Evolutionary conservation across 257 asterid species (phyloP).

Genomic region (Solanum neorickii): DNA sequence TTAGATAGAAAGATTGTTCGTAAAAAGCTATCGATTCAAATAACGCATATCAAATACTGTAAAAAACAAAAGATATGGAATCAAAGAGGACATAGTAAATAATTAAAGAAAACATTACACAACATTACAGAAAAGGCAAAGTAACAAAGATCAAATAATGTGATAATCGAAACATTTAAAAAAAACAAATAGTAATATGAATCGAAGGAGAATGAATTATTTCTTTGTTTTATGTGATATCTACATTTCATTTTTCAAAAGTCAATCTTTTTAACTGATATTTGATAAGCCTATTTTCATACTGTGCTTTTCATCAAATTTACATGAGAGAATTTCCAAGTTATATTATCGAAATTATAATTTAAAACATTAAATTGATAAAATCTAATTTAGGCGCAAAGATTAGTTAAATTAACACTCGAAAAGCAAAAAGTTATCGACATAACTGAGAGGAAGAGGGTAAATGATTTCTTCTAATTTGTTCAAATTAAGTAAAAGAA

Average conservation of each 20-base stretch:
- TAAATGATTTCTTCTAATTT: neutral
- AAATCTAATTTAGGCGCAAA: neutral
- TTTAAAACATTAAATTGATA: neutral
- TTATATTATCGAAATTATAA: neutral
- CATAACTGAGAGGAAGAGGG: neutral
- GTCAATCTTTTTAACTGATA: neutral
- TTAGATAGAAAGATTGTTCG: neutral
- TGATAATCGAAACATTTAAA: neutral
- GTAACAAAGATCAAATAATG: neutral
- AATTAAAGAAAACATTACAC: neutral
- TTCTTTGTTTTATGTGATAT: neutral
- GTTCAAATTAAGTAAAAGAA: neutral
- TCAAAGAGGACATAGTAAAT: neutral
- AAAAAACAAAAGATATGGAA: neutral
- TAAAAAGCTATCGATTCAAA: neutral
- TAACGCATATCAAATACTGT: neutral
- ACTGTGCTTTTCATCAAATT: neutral
- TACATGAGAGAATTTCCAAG: neutral
- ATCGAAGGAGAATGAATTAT: neutral
- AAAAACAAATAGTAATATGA: neutral
- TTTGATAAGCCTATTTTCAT: neutral
- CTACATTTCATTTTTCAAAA: neutral
- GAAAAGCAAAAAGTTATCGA: neutral
- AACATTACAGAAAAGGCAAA: neutral
- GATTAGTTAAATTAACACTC: neutral